Percentiles rank a stretch among this genome's conserved stretches.
Conservation (phyloP, 2,329 filamentous ascomycete genomes). For the Cordyceps cicadae region DNA sequence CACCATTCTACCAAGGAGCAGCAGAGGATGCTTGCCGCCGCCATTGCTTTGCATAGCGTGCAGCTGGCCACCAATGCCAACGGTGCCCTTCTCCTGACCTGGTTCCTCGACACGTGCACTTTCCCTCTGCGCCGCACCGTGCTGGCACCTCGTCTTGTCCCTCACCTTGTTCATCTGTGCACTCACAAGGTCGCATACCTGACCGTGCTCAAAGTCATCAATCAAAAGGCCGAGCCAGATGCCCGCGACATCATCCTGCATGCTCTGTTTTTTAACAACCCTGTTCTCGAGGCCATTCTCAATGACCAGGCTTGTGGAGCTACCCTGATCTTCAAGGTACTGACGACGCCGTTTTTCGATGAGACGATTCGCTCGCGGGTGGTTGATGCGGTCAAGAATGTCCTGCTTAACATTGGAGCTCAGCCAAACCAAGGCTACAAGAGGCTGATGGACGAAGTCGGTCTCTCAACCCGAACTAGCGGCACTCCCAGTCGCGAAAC, state of each 20-base stretch:
- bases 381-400: slow-evolving; percentile 83
- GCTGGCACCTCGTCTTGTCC: slow-evolving; percentile 82
- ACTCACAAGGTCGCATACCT: slow-evolving; percentile 98
- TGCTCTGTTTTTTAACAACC: slow-evolving; percentile 89
- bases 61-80: slow-evolving; percentile 95
- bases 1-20: slow-evolving; percentile 93
- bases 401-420: slow-evolving; percentile 82
- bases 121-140: slow-evolving; percentile 88
- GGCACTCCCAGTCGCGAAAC: slow-evolving; percentile 34
- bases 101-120: slow-evolving; percentile 97
- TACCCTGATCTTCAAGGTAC: slow-evolving; percentile 95
- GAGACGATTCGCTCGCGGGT: slow-evolving; percentile 82
- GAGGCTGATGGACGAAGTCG: slow-evolving; percentile 96
- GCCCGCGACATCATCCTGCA: slow-evolving; percentile 84
- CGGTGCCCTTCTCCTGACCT: slow-evolving; percentile 85
- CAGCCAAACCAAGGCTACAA: slow-evolving; percentile 96
- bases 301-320: slow-evolving; percentile 87
- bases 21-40: slow-evolving; percentile 86
- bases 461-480: slow-evolving; percentile 61
- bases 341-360: slow-evolving; percentile 96
- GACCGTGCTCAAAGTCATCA: slow-evolving; percentile 96
- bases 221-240: slow-evolving; percentile 90
- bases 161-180: slow-evolving; percentile 88
- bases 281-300: slow-evolving; percentile 81
- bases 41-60: slow-evolving; percentile 93